A percentile compares a stretch with the other conserved stretches of the same genome.
phyloP scores from a whole-genome alignment of 1,139 yeast genomes.

The Petasospora rhodanensis region DNA sequence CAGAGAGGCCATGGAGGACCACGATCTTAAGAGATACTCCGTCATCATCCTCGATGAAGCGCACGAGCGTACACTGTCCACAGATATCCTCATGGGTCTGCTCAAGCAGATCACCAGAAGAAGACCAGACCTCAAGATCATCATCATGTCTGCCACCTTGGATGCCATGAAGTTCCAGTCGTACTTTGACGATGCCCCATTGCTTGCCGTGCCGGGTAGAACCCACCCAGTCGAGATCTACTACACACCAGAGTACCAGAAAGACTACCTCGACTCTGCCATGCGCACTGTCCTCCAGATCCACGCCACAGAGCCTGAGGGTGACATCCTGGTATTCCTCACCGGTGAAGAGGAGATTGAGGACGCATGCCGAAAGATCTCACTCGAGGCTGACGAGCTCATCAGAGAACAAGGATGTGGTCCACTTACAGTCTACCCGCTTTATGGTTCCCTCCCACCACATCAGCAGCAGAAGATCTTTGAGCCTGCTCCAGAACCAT shows the following conservation, averaged over 20 bases:
- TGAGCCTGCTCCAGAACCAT: conserved; percentile 71
- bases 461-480: conserved; percentile 90
- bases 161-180: conserved; percentile 94
- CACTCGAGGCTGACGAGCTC: conserved; percentile 83
- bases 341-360: conserved; percentile 99
- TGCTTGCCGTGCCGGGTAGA: conserved; percentile 96
- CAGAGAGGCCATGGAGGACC: conserved; percentile 98
- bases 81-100: conserved; percentile 95
- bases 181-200: conserved; percentile 87
- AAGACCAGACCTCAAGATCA: conserved; percentile 85
- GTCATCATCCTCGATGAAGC: conserved; percentile 97
- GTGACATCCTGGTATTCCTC: conserved; percentile 82
- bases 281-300: conserved; percentile 92
- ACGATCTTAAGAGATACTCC: conserved; percentile 70
- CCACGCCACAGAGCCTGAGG: conserved; percentile 93
- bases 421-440: conserved; percentile 82
- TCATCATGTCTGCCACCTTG: conserved; percentile 95
- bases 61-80: conserved; percentile 94
- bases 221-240: conserved; percentile 96
- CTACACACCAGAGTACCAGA: conserved; percentile 94
- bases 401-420: conserved; percentile 87
- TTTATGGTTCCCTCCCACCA: conserved; percentile 95
- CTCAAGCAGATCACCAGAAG: conserved; percentile 74
- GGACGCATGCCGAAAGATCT: conserved; percentile 87
- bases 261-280: conserved; percentile 92